Evolutionary conservation across 1,139 yeast genomes (phyloP), one percentile per base, ranked within the genome.

Genomic region (Taiozyma sp.): DNA sequence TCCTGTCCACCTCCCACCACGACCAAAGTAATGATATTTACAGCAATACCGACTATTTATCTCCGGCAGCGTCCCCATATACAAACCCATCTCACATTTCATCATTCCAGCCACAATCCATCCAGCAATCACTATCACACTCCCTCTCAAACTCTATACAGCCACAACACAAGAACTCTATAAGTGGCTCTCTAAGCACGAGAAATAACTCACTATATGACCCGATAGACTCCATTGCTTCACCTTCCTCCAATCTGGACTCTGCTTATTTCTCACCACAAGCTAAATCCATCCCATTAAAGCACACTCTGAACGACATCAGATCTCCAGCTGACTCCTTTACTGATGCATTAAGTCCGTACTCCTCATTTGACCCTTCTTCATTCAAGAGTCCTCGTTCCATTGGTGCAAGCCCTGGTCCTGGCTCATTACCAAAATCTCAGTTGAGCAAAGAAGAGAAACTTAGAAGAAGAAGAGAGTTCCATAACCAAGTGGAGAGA

Each of bases 401-500:
- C 32, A 43, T 52, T 22, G 61, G 55, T 3, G 56, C 57, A 2
- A 60, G 65, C 6, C 65, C 64, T 21, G 59, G 49, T n/a, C 53
- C 54, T 6, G 43, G 32, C 21, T 68, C 70, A 5, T 60, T 73
- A 44, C 72, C 74, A 49, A 80, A 74, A 65, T 80, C 71, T 61
- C 72, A 56, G 42, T 60, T 85, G 49, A 74, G 80, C n/a, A 82
- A 83, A 61, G 93, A 85, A 54, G 88, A 83, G 52, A 85, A 83
- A 60, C 64, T 84, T 51, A 77, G 78, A 56, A 75, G 93, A 60
- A 75, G 91, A 59, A 72, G 90, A 56, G 91, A 85, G 62, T 81
- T 85, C 59, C 95, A 86, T 62, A 86, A 86, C 63, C 93, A 90
- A 1, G 95, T 86, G 6, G 95, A 86, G 65, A 73, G 93, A 62